Base-by-base conservation (phyloP, 306 rosid species). In the Pyrus bretschneideri region DNA sequence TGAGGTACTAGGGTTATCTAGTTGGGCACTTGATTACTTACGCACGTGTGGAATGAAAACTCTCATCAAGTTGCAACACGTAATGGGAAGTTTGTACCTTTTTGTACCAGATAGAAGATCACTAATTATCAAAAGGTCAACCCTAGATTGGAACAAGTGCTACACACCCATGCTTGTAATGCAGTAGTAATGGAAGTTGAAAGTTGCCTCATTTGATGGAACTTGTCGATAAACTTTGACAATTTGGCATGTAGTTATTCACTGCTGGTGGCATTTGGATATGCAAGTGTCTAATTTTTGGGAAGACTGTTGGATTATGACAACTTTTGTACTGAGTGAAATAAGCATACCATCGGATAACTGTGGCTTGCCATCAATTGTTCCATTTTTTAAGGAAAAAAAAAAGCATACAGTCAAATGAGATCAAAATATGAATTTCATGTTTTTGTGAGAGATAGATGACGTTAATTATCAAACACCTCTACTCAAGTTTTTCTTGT, bases 31-130 rank as follows among this genome's bases (percentile, higher is more conserved):
- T 29, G 75, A 29, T 31, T 61, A 31, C 55, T 57, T 31, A 18
- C 18, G 70, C 80, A 73, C 77, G 65, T 67, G 55, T 52, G 22
- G 38, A 55, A 58, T 51, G 35, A 27, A 61, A 42, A 25, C 31
- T 54, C 11, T 38, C 73, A 52, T 31, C 9, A 14, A 11, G 14
- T 30, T 7, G 38, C 63, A 59, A 11, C 57, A n/a, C 73, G 66
- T 17, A 44, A 70, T 64, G 60, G 54, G 46, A 67, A 46, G 1
- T 38, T 11, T 19, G 83, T 80, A 75, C 85, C 78, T 71, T 63
- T 63, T 46, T 59, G 83, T 74, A 73, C 86, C 86, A 60, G 80
- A 79, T 77, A 80, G 45, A 52, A 76, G 86, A 82, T 73, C 60
- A 40, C 65, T 42, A 6, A 30, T 54, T 46, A 30, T 19, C 12